These are phyloP conservation scores for Apiotrichum akiyoshidainum DNA, from an alignment of 1,284 basidiomycete species.

Conservation along the genomic window DNA sequence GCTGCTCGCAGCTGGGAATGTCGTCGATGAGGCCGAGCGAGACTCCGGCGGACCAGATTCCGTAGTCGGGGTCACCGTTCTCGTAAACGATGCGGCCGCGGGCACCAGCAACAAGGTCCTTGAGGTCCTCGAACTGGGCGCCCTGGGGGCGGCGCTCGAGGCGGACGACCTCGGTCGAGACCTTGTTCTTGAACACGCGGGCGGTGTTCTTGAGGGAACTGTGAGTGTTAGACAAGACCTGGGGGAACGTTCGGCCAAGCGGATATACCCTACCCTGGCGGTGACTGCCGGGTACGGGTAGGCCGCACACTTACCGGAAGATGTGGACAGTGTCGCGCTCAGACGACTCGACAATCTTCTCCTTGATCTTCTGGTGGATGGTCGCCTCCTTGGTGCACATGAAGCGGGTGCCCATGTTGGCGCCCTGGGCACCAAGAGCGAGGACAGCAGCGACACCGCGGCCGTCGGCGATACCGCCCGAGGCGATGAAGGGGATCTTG, in stretches of 20 bases:
- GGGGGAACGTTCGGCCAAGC: too few relatives aligned
- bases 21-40: conserved; percentile 78
- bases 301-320: conserved; percentile 58
- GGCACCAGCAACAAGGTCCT: conserved; percentile 75
- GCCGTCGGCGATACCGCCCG: conserved; percentile 78
- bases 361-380: conserved; percentile 86
- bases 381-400: conserved; percentile 59
- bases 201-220: conserved; percentile 75
- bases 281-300: background rate
- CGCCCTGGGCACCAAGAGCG: conserved; percentile 77
- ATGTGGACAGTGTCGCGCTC: conserved; percentile 82
- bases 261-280: too few relatives aligned
- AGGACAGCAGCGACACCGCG: conserved; percentile 78
- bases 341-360: conserved; percentile 75
- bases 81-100: conserved; percentile 72
- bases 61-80: conserved; percentile 76
- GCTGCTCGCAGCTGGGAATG: conserved; percentile 74
- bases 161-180: conserved; percentile 65
- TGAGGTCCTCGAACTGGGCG: conserved; percentile 81
- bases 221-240: background rate
- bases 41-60: conserved; percentile 81
- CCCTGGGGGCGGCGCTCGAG: conserved; percentile 77
- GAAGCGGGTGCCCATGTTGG: conserved; percentile 65
- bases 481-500: conserved; percentile 81
- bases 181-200: conserved; percentile 68